Percentiles rank a stretch among this genome's conserved stretches.
Conservation (phyloP, 371 early-diverging fungal species). For the Amoeboaphelidium protococcarum region DNA sequence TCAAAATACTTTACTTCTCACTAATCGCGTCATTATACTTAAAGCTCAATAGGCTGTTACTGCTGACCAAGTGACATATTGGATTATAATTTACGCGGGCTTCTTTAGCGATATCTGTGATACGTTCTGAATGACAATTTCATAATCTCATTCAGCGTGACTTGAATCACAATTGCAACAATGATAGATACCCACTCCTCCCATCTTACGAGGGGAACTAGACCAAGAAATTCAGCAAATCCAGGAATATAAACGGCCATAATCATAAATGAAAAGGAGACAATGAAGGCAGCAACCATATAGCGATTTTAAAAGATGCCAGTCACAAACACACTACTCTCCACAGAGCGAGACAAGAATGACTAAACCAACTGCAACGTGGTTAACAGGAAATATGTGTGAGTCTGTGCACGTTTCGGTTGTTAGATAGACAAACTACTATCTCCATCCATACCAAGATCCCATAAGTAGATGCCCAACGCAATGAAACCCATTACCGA, state of each 20-base stretch:
- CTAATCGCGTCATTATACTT: no score
- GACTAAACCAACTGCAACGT: constrained; percentile 48
- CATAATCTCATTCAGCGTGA: constrained; percentile 33
- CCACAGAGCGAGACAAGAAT: constrained; percentile 42
- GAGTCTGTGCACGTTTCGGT: constrained; percentile 15
- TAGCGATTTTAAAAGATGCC: constrained; percentile 38
- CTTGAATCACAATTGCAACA: constrained; percentile 31
- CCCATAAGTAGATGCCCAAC: constrained; percentile 4
- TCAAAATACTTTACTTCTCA: no score
- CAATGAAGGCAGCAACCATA: constrained; percentile 44
- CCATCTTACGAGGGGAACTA: constrained; percentile 25
- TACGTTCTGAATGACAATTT: constrained; percentile 8
- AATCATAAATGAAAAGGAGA: constrained; percentile 33
- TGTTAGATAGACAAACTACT: constrained; percentile 2
- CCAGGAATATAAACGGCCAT: constrained; percentile 48
- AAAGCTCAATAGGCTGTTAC: no score
- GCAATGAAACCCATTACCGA: constrained; percentile 31
- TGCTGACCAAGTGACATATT: no score
- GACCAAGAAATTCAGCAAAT: constrained; percentile 26
- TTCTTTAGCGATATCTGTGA: no score
- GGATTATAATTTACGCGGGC: no score
- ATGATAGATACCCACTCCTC: constrained; percentile 42
- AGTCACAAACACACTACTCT: constrained; percentile 31
- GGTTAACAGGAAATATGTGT: constrained; percentile 45
- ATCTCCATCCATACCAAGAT: constrained; percentile 7